Conservation (phyloP, 1,139 yeast genomes). For the Yamadazyma triangularis region DNA sequence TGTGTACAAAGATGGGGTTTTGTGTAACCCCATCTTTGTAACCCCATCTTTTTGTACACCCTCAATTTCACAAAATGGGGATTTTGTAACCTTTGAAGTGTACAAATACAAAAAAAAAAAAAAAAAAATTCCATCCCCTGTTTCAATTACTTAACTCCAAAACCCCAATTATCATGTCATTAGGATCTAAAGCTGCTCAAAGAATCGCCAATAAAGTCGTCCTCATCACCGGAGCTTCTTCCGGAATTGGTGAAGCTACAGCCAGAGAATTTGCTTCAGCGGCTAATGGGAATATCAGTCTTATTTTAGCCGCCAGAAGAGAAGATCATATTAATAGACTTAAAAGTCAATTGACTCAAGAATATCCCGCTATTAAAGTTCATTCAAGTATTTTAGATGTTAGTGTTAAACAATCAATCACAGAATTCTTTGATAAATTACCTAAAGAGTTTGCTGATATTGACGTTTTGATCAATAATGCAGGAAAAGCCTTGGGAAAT, state of each 20-base stretch:
- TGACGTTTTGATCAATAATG: slow-evolving; percentile 73
- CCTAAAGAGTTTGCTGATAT: slow-evolving; percentile 55
- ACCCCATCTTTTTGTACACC: no score
- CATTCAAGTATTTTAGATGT: slow-evolving; percentile 59
- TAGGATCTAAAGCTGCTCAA: slow-evolving; percentile 39
- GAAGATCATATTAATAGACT: slow-evolving; percentile 47
- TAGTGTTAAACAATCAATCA: slow-evolving; percentile 44
- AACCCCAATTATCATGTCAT: no score
- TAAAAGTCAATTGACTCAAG: slow-evolving; percentile 36
- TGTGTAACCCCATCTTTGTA: no score
- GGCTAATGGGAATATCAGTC: slow-evolving; percentile 59
- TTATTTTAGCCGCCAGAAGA: slow-evolving; percentile 70
- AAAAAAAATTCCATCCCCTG: no score
- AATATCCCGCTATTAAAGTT: slow-evolving; percentile 47
- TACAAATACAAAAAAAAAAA: no score
- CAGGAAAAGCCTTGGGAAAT: slow-evolving; percentile 74
- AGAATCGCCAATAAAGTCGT: slow-evolving; percentile 38
- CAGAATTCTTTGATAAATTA: slow-evolving; percentile 44
- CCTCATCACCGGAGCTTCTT: slow-evolving; percentile 34
- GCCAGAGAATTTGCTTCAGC: slow-evolving; percentile 70
- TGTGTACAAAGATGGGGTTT: no score
- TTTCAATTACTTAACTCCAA: no score
- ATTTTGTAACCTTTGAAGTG: neutral
- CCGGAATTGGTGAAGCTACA: slow-evolving; percentile 68
- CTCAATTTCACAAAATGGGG: no score